A percentile compares a stretch with the other conserved stretches of the same genome.
Conservation (phyloP, 192 early-diverging fungal genomes). For the Kappamyces sp. region DNA sequence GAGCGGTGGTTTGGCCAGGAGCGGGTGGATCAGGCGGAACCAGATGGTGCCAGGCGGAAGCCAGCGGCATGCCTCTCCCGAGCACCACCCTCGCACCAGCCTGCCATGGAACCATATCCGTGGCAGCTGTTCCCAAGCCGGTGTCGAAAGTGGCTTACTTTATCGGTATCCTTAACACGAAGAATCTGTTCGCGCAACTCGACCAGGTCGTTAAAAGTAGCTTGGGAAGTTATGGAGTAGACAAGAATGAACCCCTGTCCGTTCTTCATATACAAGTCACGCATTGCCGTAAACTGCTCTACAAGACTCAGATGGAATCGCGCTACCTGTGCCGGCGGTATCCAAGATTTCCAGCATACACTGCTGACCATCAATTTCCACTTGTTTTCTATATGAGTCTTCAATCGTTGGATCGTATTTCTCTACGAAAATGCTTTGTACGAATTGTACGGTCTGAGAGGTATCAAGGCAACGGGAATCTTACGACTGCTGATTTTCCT, state of each 20-base stretch:
- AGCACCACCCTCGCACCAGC: not conserved
- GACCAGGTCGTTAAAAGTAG: slow-evolving; percentile 57
- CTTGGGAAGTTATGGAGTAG: slow-evolving; percentile 60
- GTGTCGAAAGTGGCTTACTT: slow-evolving; percentile 25
- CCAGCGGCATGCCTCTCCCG: not conserved
- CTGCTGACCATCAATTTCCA: slow-evolving; percentile 93
- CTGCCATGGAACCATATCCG: not conserved
- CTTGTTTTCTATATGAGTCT: slow-evolving; percentile 96
- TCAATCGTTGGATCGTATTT: slow-evolving; percentile 99
- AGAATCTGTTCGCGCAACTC: slow-evolving; percentile 59
- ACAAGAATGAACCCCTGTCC: slow-evolving; percentile 62
- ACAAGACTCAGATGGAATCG: not conserved
- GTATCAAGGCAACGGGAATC: slow-evolving; percentile 21
- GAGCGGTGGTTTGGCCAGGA: not conserved
- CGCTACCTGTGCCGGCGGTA: slow-evolving; percentile 76
- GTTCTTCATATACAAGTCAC: slow-evolving; percentile 67
- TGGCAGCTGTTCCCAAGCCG: not conserved
- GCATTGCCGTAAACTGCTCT: slow-evolving; percentile 67
- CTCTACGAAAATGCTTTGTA: slow-evolving; percentile 70
- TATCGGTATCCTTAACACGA: slow-evolving; percentile 59
- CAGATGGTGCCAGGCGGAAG: not conserved
- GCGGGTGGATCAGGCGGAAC: not conserved
- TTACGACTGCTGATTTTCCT: slow-evolving; percentile 75
- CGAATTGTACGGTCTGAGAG: slow-evolving; percentile 55
- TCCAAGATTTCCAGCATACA: slow-evolving; percentile 97